Base-by-base conservation (phyloP, 2,329 filamentous ascomycete genomes). In the Pezicula radicicola region DNA sequence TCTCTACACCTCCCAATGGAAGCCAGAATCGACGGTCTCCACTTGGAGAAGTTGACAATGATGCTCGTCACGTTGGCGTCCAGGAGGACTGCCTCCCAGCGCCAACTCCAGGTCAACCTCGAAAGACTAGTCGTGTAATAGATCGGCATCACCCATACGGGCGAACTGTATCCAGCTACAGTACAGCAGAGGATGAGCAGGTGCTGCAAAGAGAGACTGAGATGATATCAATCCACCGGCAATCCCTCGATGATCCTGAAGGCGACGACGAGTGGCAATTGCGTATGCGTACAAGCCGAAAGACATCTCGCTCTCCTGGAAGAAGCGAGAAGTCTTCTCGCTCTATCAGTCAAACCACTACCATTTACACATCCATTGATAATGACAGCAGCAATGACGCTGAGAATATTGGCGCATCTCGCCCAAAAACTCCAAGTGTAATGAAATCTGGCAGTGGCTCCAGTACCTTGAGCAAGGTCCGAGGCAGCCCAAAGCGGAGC, bases 81-180 rank as follows among this genome's bases (percentile, higher is more conserved):
- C 83, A 89, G 65, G 91, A 97, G 58, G 92, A 97, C 66, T 95
- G 95, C 62, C 81, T 99, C 5, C 94, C 94, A 3, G 93, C 92
- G 0, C 94, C 94, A 3, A 99, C 94, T 4, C 94, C 94, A 0
- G 94, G 94, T 2, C 94, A 99, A 69, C 94, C 94, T 27, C 85
- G 94, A 56, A 97, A 99, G 77, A 88, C 88, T 15, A 87, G 85
- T 58, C 85, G 90, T 51, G 80, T 84, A 54, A 90, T 92, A 62
- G 66, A 68, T 39, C 83, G 87, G 25, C 87, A 90, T 60, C 83
- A 92, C 68, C 84, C 87, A 10, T 89, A 92, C 69, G 73, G 83
- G 48, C 79, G 85, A 51, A 79, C 78, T 21, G 70, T 76, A 6
- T 79, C 77, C 6, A 71, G 50, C 52, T 68, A 61, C 45, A 67